These are phyloP conservation scores for Gentiana macrophylla DNA, from an alignment of 257 asterid genomes.

Conservation along the genomic window DNA sequence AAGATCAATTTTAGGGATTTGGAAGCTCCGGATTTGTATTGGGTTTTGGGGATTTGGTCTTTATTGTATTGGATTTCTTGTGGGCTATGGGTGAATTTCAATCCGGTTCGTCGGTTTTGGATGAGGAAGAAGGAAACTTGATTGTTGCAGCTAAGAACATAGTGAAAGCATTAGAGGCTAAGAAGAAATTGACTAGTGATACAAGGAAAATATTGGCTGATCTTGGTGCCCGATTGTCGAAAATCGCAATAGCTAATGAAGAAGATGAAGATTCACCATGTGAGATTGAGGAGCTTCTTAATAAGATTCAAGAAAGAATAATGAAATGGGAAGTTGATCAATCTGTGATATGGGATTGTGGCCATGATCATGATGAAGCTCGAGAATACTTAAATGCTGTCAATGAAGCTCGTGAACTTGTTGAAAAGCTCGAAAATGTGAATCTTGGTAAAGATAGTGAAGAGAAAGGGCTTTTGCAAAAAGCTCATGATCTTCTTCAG, in stretches of 20 bases:
- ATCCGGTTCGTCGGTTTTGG: constrained; percentile 22
- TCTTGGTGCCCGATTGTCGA: constrained; percentile 57
- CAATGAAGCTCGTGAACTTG: constrained; percentile 53
- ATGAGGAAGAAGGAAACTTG: constrained; percentile 59
- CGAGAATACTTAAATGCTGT: constrained; percentile 57
- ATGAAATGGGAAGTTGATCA: constrained; percentile 65
- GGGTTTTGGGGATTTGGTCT: constrained; percentile 1
- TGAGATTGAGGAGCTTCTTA: constrained; percentile 56
- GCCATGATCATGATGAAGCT: constrained; percentile 57
- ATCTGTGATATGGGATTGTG: constrained; percentile 77
- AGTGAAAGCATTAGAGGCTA: constrained; percentile 42
- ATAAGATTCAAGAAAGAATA: constrained; percentile 42
- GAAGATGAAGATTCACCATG: constrained; percentile 18
- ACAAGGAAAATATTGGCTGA: constrained; percentile 53
- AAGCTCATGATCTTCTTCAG: constrained; percentile 66
- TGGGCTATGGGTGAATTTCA: constrained; percentile 49
- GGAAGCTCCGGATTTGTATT: neutral
- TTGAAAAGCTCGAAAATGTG: constrained; percentile 43
- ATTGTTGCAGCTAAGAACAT: constrained; percentile 59
- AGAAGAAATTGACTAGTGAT: constrained; percentile 36
- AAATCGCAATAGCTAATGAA: constrained; percentile 24
- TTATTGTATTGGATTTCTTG: constrained; percentile 15
- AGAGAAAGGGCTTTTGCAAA: constrained; percentile 29
- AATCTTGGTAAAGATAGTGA: constrained; percentile 19
- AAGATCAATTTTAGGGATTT: neutral